A percentile compares a stretch with the other conserved stretches of the same genome.
Conservation (phyloP, 2,329 filamentous ascomycete genomes). For the Colletotrichum plurivorum region DNA sequence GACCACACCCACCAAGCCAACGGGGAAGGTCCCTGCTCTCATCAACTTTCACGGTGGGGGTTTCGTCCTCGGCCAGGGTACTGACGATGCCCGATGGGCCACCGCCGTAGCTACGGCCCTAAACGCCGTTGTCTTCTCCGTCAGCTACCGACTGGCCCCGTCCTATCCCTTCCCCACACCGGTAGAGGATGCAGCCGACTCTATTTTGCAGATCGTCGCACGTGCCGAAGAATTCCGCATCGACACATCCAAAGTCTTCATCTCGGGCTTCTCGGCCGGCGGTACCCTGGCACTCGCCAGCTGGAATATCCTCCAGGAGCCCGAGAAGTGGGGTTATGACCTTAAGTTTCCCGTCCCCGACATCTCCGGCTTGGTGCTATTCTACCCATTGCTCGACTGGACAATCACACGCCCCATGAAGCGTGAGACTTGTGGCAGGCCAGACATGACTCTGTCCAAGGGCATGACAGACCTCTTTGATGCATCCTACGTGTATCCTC, state of each 20-base stretch:
- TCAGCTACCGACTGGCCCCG: slow-evolving; percentile 79
- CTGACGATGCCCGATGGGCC: slow-evolving; percentile 75
- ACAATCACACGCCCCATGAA: slow-evolving; percentile 70
- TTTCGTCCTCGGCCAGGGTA: slow-evolving; percentile 74
- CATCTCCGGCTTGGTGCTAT: slow-evolving; percentile 69
- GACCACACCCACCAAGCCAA: slow-evolving; percentile 35
- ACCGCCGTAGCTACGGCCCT: slow-evolving; percentile 65
- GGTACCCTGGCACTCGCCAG: slow-evolving; percentile 68
- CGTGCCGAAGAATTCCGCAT: slow-evolving; percentile 71
- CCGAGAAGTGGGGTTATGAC: slow-evolving; percentile 56
- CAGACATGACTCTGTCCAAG: slow-evolving; percentile 71
- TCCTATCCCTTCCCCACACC: slow-evolving; percentile 75
- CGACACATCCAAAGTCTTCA: slow-evolving; percentile 67
- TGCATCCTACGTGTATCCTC: slow-evolving; percentile 71
- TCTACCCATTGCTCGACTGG: slow-evolving; percentile 75
- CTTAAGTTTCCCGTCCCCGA: slow-evolving; percentile 56
- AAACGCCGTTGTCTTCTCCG: slow-evolving; percentile 72
- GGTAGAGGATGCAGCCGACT: slow-evolving; percentile 76
- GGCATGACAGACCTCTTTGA: slow-evolving; percentile 75
- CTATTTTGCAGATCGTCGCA: slow-evolving; percentile 71
- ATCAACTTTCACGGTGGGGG: slow-evolving; percentile 79
- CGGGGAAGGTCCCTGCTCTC: slow-evolving; percentile 46
- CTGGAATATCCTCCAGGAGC: slow-evolving; percentile 61
- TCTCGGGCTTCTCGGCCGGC: slow-evolving; percentile 76
- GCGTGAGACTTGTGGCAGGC: slow-evolving; percentile 65